A percentile compares a stretch with the other conserved stretches of the same genome.
Conservation (phyloP, 768 basidiomycete genomes). For the Scleroderma citrinum region DNA sequence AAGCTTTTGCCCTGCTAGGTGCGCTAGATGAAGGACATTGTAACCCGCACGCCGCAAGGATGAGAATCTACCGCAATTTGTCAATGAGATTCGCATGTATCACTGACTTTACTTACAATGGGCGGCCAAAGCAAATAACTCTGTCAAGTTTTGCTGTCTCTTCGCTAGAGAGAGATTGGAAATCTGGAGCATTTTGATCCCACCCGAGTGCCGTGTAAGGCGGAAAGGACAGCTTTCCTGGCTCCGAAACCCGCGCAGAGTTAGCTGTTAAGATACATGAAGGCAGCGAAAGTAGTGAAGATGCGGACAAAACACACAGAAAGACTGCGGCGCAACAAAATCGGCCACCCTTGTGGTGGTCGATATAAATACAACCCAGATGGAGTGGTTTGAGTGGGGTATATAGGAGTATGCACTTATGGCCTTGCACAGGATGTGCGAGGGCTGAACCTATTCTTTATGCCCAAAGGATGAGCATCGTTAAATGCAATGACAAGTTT, state of each 20-base stretch:
- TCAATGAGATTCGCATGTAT: not conserved
- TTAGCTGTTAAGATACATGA: not conserved
- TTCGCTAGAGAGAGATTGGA: not conserved
- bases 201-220: slow-evolving; percentile 5
- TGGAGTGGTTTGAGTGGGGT: not conserved
- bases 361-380: slow-evolving; percentile 5
- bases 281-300: not conserved
- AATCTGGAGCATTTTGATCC: slow-evolving; percentile 5
- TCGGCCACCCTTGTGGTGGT: not conserved
- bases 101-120: not conserved
- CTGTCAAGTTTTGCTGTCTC: not conserved
- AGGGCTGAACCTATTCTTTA: not conserved
- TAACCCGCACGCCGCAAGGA: no score
- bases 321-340: not conserved
- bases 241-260: not conserved
- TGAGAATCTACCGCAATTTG: not conserved
- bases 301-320: not conserved
- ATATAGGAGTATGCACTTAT: not conserved
- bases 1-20: no score
- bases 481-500: not conserved
- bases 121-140: slow-evolving; percentile 1
- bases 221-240: not conserved
- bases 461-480: not conserved
- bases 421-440: not conserved
- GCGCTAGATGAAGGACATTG: no score